phyloP scores from a whole-genome alignment of 768 basidiomycete genomes.

The Lentinula lateritia region DNA sequence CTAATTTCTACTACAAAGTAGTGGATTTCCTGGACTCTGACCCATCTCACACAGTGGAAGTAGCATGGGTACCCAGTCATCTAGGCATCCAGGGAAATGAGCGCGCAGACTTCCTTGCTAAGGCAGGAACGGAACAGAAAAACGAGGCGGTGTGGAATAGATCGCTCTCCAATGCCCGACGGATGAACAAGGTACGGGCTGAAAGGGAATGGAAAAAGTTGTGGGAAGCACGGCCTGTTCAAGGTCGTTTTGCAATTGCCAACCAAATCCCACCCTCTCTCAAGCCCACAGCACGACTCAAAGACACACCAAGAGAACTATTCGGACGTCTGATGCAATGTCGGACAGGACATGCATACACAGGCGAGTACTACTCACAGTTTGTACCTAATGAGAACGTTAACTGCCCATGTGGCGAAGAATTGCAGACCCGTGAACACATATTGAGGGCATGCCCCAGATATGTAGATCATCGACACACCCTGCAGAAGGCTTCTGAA shows the following conservation, averaged over 20 bases:
- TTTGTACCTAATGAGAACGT: slow-evolving; percentile 15
- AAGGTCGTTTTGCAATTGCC: not conserved
- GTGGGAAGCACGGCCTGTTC: not conserved
- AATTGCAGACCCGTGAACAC: slow-evolving; percentile 18
- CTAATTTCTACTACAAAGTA: not conserved
- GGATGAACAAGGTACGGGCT: not conserved
- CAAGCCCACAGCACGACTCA: not conserved
- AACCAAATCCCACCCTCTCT: not conserved
- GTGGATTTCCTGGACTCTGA: not conserved
- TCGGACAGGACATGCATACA: slow-evolving; percentile 21
- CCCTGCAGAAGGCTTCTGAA: not conserved
- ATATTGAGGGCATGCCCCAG: slow-evolving; percentile 5
- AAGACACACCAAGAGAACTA: slow-evolving; percentile 11
- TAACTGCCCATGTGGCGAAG: slow-evolving; percentile 20
- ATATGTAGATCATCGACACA: no score
- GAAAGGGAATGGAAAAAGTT: not conserved
- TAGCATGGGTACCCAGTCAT: not conserved
- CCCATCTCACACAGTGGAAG: not conserved
- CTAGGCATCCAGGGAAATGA: not conserved
- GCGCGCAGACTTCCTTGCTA: not conserved
- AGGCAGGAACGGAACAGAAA: not conserved
- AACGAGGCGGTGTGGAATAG: not conserved
- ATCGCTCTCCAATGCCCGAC: not conserved
- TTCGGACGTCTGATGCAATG: slow-evolving; percentile 20
- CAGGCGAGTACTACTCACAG: slow-evolving; percentile 19